These are phyloP conservation scores for Coffea canephora DNA, from an alignment of 257 asterid species.

Conservation along the genomic window DNA sequence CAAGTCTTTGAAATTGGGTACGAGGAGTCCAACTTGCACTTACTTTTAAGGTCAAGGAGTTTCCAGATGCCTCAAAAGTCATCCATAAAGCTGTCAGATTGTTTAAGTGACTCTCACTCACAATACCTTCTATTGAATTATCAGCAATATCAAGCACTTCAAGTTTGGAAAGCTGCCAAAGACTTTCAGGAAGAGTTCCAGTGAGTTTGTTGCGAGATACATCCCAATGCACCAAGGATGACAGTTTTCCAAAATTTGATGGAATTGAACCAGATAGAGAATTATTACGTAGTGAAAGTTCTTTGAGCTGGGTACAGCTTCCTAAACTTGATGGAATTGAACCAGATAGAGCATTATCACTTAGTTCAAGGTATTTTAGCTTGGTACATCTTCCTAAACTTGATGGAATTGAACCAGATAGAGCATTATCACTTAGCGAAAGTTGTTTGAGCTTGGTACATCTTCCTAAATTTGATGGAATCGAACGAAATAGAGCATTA, in stretches of 20 bases:
- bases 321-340: too few relatives aligned
- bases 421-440: background rate
- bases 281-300: background rate
- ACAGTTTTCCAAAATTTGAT: conserved; percentile 13
- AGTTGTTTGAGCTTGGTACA: conserved; percentile 9
- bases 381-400: too few relatives aligned
- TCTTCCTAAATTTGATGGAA: conserved; percentile 15
- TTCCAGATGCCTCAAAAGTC: background rate
- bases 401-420: background rate
- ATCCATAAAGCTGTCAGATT: conserved; percentile 26
- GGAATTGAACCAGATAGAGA: conserved; percentile 31
- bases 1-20: background rate
- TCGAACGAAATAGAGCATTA: conserved; percentile 17
- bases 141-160: background rate
- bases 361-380: too few relatives aligned
- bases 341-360: too few relatives aligned
- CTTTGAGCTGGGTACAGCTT: too few relatives aligned
- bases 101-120: conserved; percentile 29
- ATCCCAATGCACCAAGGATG: background rate
- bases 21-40: conserved; percentile 31
- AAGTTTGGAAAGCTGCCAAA: conserved; percentile 11
- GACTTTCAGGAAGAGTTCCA: conserved; percentile 33
- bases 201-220: conserved; percentile 24
- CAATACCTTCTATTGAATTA: conserved; percentile 23
- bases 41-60: conserved; percentile 24